Conservation (phyloP, 805 yeast genomes). For the Wickerhamiella domercqiae region DNA sequence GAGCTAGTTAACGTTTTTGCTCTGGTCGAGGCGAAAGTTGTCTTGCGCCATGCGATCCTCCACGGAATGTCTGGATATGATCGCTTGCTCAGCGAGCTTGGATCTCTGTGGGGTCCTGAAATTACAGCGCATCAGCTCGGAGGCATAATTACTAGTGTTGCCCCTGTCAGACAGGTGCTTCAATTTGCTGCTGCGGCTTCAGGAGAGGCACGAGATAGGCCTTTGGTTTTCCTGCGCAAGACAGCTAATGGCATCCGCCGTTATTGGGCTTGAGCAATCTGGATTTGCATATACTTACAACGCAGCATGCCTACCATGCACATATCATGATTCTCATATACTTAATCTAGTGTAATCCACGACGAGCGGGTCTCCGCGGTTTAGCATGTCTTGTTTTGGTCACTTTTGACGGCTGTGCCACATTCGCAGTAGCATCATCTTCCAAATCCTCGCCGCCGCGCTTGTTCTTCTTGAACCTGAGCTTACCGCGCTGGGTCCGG, state of each 20-base stretch:
- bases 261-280: too few relatives aligned
- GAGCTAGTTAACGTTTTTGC: conserved; percentile 82
- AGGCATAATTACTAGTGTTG: conserved; percentile 69
- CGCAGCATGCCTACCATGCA: too few relatives aligned
- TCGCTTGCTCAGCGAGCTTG: conserved; percentile 38
- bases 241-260: too few relatives aligned
- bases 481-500: conserved; percentile 81
- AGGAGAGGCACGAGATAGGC: conserved; percentile 26
- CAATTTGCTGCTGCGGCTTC: conserved; percentile 61
- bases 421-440: conserved; percentile 26
- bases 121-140: conserved; percentile 66
- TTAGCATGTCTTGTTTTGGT: not conserved
- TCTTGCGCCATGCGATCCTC: conserved; percentile 42
- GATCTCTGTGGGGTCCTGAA: conserved; percentile 77
- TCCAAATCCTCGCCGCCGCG: conserved; percentile 38
- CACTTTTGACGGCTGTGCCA: not conserved
- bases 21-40: conserved; percentile 69
- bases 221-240: not conserved
- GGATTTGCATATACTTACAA: too few relatives aligned
- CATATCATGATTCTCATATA: too few relatives aligned
- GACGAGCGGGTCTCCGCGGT: not conserved
- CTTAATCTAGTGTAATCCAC: not conserved
- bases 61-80: conserved; percentile 70
- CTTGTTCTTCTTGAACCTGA: conserved; percentile 64
- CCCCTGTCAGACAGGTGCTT: conserved; percentile 66